Base-by-base conservation (phyloP, 768 basidiomycete genomes). In the Lactifluus pinguis region DNA sequence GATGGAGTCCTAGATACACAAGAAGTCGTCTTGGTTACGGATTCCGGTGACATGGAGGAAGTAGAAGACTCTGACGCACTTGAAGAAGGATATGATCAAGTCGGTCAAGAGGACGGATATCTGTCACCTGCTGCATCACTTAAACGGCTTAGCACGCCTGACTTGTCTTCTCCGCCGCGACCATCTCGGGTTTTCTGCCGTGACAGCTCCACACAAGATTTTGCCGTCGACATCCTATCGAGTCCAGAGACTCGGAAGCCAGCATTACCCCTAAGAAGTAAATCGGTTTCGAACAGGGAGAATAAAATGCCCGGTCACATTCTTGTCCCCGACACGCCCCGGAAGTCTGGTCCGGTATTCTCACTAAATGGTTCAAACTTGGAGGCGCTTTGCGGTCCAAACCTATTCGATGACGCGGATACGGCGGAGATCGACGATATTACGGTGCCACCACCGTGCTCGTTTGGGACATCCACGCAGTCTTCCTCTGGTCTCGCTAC, bases 31-130 rank as follows among this genome's bases (percentile, higher is more conserved):
- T 71, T 74, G 51, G 79, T 75, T 19, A 76, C 75, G 54, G 73
- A 74, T 41, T 47, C 45, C 21, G 72, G 73, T 42, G 74, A 73
- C 39, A 73, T 73, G 45, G 67, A 67, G 21, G 73, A 75, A 54
- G 70, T 74, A 59, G 77, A 78, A 59, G 72, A 74, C 42, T 74
- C 80, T 60, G 73, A 75, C 8, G 72, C 76, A 34, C 14, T 13
- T 30, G 60, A 61, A 45, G 70, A 76, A 29, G 67, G 61, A 49
- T 66, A 69, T 38, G 76, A 81, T 54, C 68, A 66, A 10, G 82
- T 89, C 15, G 76, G 77, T 68, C 89, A 89, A 72, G 90, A 92
- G 69, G 88, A 88, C 62, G 89, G 90, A 15, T 92, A 92, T 71
- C 76, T 87, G 55, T 89, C 89, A n/a, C 89, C 88, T 15, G 73